Evolutionary conservation across 306 rosid genomes (phyloP), one percentile per base, ranked within the genome.

Genomic region (Citrullus amarus): DNA sequence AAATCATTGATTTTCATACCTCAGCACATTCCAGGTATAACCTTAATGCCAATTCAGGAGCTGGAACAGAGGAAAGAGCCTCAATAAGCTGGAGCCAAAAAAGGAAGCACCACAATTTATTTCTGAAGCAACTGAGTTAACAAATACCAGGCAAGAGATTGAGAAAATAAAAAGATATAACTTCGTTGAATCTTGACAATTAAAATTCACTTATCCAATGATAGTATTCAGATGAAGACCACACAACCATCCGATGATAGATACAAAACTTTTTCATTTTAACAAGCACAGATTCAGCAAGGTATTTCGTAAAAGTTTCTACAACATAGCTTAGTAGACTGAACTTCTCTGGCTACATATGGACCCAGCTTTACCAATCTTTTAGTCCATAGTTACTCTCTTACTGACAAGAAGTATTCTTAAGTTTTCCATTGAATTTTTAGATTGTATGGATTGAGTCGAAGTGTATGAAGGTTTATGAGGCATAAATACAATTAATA

Each of bases 1-100:
- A 72, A 51, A 72, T 48, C 60, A 53, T 34, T 53, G 78, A 51
- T 17, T 51, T 74, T 16, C 48, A 38, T 84, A 84, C 89, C 89
- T 84, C 86, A 54, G 89, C 89, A 86, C 89, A 86, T 66, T 86
- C 82, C 79, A 86, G 62, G 80, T 84, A 84, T 76, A 86, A 56
- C 80, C 89, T 84, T 68, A 86, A 73, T 36, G 89, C 87, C 79
- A 84, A 67, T 74, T 86, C 87, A 69, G 89, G 89, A 51, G 79
- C 85, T 20, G 86, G 84, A 77, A 86, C 71, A 72, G 77, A 66
- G 74, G 86, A 82, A 80, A 86, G 89, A 80, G 79, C 66, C 63
- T 84, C 87, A n/a, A 86, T 75, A 15, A 59, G 83, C 89, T 86
- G 89, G 55, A 58, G 68, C 43, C 58, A 83, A 79, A 12, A 78